phyloP scores from a whole-genome alignment of 2,329 filamentous ascomycete species.

The Alternaria ventricosa region DNA sequence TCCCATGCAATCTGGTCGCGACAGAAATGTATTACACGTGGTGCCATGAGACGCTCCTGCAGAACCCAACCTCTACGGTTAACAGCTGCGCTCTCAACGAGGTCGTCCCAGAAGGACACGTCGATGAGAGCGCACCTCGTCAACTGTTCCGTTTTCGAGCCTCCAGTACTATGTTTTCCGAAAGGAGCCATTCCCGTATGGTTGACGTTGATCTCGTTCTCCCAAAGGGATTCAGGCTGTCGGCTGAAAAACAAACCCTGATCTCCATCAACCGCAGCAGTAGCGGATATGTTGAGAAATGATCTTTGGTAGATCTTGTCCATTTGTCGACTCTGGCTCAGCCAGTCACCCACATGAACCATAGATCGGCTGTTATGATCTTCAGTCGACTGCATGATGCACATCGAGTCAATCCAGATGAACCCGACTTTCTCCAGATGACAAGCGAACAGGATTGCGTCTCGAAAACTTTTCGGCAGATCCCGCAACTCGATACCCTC shows the following conservation, averaged over 20 bases:
- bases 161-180: not conserved
- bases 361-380: not conserved
- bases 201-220: slow-evolving; percentile 20
- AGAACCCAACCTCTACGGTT: slow-evolving; percentile 33
- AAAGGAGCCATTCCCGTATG: not conserved
- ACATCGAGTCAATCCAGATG: slow-evolving; percentile 25
- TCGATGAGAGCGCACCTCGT: slow-evolving; percentile 15
- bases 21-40: slow-evolving; percentile 31
- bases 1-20: slow-evolving; percentile 29
- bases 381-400: slow-evolving; percentile 5
- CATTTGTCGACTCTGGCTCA: slow-evolving; percentile 21
- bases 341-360: slow-evolving; percentile 19
- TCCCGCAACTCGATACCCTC: slow-evolving; percentile 8
- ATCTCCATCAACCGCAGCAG: slow-evolving; percentile 18
- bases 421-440: slow-evolving; percentile 12
- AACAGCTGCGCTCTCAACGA: slow-evolving; percentile 20
- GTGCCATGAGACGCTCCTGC: slow-evolving; percentile 30
- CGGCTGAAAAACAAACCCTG: slow-evolving; percentile 21
- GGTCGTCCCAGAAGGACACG: slow-evolving; percentile 15
- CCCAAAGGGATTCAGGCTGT: slow-evolving; percentile 4
- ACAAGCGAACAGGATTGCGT: slow-evolving; percentile 13
- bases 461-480: slow-evolving; percentile 19
- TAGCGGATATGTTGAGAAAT: slow-evolving; percentile 34
- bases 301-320: slow-evolving; percentile 19
- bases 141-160: not conserved